Conservation (phyloP, 345 rosid genomes). For the Eucalyptus microcorys region DNA sequence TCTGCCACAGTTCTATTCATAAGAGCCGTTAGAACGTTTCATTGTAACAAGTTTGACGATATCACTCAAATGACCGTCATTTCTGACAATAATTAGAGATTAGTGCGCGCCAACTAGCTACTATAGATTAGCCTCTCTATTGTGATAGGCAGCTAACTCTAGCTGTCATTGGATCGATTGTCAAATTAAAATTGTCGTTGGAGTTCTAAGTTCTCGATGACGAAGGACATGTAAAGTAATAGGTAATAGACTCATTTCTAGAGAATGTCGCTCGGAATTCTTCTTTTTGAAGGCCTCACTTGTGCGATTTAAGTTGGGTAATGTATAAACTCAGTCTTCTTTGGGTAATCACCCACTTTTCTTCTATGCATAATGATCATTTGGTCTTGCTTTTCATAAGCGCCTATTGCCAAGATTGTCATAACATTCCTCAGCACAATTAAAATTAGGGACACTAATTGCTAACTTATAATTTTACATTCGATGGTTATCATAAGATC, state of each 20-base stretch:
- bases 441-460: background rate
- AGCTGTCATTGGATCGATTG: background rate
- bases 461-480: background rate
- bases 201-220: background rate
- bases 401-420: background rate
- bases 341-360: background rate
- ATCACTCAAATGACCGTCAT: background rate
- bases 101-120: background rate
- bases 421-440: background rate
- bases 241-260: background rate
- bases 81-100: background rate
- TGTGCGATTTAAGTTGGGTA: background rate
- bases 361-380: background rate
- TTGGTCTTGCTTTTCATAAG: background rate
- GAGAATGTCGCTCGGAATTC: background rate
- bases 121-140: background rate
- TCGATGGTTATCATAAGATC: background rate
- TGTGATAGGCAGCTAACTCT: background rate
- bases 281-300: background rate
- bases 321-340: background rate
- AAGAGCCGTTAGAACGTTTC: background rate
- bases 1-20: rapidly evolving
- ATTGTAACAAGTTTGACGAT: rapidly evolving
- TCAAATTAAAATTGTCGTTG: background rate
- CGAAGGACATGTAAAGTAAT: background rate